phyloP scores from a whole-genome alignment of 768 basidiomycete species.

The Pleurotus pulmonarius region DNA sequence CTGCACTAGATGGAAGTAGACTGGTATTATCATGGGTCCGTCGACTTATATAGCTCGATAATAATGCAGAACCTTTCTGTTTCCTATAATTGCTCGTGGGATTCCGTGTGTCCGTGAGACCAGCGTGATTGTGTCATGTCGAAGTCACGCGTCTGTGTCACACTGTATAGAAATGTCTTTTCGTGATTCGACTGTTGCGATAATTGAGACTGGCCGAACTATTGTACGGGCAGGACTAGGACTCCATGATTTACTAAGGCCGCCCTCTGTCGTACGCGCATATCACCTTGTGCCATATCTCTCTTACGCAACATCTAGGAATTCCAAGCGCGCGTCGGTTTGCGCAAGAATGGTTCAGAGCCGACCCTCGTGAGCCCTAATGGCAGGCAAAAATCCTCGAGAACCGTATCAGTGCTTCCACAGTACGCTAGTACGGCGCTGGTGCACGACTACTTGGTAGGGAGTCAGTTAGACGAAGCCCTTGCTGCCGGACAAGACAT shows the following conservation, averaged over 20 bases:
- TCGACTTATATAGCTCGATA: conserved; percentile 6
- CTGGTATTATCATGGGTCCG: conserved; percentile 10
- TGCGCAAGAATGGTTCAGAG: conserved; percentile 46
- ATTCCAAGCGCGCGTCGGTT: conserved; percentile 75
- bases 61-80: conserved; percentile 2
- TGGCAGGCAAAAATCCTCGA: conserved; percentile 19
- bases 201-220: conserved; percentile 77
- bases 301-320: conserved; percentile 43
- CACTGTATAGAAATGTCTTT: conserved; percentile 46
- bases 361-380: conserved; percentile 17
- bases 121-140: not conserved
- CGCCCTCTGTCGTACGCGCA: conserved; percentile 69
- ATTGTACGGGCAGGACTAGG: conserved; percentile 74
- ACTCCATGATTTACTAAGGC: conserved; percentile 72
- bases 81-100: not conserved
- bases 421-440: conserved; percentile 40
- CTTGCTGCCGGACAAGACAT: conserved; percentile 71
- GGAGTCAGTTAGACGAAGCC: conserved; percentile 76
- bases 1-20: conserved; percentile 40
- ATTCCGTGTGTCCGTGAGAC: not conserved
- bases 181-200: conserved; percentile 76
- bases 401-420: conserved; percentile 37
- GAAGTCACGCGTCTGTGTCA: not conserved
- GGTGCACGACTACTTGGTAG: conserved; percentile 81
- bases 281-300: not conserved